phyloP scores from a whole-genome alignment of 805 yeast species.

The Saturnispora ahearnii region DNA sequence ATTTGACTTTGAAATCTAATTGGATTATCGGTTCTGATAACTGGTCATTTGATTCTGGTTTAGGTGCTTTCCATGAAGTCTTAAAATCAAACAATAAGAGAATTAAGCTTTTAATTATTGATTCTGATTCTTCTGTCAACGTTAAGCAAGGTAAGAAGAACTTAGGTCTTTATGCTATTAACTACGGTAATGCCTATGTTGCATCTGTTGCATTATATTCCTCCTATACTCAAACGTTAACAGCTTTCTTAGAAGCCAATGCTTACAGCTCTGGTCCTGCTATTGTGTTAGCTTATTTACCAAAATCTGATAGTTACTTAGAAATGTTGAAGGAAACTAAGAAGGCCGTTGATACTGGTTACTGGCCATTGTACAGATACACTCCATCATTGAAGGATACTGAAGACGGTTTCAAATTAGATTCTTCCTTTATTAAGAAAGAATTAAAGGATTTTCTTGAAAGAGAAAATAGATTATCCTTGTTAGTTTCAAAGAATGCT shows the following conservation, averaged over 20 bases:
- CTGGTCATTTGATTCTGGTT: constrained; percentile 90
- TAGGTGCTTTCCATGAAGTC: constrained; percentile 83
- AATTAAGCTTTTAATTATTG: constrained; percentile 77
- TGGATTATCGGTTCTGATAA: constrained; percentile 94
- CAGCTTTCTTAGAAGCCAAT: constrained; percentile 86
- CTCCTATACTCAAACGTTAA: constrained; percentile 85
- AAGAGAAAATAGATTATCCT: constrained; percentile 79
- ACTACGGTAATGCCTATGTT: constrained; percentile 79
- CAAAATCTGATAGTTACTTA: constrained; percentile 58
- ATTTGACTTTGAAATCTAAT: constrained; percentile 40
- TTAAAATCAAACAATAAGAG: constrained; percentile 59
- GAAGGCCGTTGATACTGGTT: constrained; percentile 84
- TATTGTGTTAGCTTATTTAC: constrained; percentile 81
- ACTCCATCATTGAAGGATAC: constrained; percentile 47
- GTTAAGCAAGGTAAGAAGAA: constrained; percentile 69
- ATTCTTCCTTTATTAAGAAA: constrained; percentile 72
- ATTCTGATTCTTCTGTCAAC: constrained; percentile 61
- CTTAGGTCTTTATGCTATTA: constrained; percentile 91
- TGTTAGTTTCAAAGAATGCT: constrained; percentile 65
- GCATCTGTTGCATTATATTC: constrained; percentile 92
- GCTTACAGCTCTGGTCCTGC: constrained; percentile 77
- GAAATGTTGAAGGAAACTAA: constrained; percentile 79
- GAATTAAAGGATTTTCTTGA: constrained; percentile 74
- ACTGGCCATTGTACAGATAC: constrained; percentile 91
- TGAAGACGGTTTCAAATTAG: constrained; percentile 62